Conservation (phyloP, 2,329 filamentous ascomycete genomes). For the Fusarium hainanense region DNA sequence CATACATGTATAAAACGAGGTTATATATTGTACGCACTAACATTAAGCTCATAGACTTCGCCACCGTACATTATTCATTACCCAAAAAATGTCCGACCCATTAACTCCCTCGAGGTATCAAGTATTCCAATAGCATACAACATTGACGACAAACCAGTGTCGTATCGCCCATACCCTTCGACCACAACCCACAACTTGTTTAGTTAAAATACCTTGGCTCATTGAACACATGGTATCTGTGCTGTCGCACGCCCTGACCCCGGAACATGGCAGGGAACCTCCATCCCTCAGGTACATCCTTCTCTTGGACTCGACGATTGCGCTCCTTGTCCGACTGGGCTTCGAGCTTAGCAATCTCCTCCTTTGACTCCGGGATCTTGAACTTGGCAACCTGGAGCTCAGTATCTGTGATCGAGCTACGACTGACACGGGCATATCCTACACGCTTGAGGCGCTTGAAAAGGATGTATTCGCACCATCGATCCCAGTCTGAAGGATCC, state of each 20-base stretch:
- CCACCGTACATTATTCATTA: slow-evolving; percentile 38
- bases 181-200: not conserved
- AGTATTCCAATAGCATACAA: slow-evolving; percentile 1
- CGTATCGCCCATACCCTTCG: slow-evolving; percentile 9
- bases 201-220: slow-evolving; percentile 78
- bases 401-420: slow-evolving; percentile 94
- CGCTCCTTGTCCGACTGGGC: slow-evolving; percentile 64
- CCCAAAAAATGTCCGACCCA: slow-evolving; percentile 10
- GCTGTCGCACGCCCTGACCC: slow-evolving; percentile 86
- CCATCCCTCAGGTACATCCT: slow-evolving; percentile 78
- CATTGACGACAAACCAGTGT: slow-evolving; percentile 5
- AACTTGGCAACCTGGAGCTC: slow-evolving; percentile 98
- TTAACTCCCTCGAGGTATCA: slow-evolving; percentile 19
- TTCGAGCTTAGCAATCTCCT: slow-evolving; percentile 61
- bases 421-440: slow-evolving; percentile 89
- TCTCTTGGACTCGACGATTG: slow-evolving; percentile 71
- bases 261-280: slow-evolving; percentile 88
- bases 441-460: slow-evolving; percentile 89
- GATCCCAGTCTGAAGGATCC: slow-evolving; percentile 90
- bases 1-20: not conserved
- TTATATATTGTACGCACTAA: slow-evolving; percentile 28
- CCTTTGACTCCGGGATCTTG: slow-evolving; percentile 75
- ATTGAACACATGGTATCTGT: slow-evolving; percentile 94
- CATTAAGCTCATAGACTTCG: slow-evolving; percentile 24
- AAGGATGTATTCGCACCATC: slow-evolving; percentile 99